phyloP scores from a whole-genome alignment of 129 eudicot genomes.

The Flaveria bidentis region DNA sequence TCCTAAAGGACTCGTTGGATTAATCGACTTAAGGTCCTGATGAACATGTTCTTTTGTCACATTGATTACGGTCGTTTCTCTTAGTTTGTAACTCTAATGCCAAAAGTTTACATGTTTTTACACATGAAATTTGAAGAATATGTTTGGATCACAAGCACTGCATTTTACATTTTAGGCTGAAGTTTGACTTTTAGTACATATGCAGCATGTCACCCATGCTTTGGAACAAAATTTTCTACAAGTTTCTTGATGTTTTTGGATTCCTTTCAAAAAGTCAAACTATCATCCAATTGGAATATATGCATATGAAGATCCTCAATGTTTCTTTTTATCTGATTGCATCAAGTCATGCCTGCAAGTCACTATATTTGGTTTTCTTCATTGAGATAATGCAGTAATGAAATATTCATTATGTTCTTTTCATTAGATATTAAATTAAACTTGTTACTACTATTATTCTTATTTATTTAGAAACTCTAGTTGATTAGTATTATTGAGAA shows the following conservation, averaged over 20 bases:
- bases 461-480: too few relatives aligned
- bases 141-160: background rate
- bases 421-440: too few relatives aligned
- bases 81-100: background rate
- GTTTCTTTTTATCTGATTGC: background rate
- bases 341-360: background rate
- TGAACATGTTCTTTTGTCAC: background rate
- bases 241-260: background rate
- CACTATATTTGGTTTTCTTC: background rate
- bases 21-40: background rate
- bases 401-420: too few relatives aligned
- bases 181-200: background rate
- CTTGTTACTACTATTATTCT: too few relatives aligned
- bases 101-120: background rate
- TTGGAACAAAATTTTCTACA: background rate
- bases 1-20: background rate
- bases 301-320: background rate
- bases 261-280: constrained; percentile 5
- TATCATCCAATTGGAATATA: background rate
- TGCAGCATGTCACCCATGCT: background rate
- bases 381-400: background rate
- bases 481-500: too few relatives aligned
- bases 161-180: background rate
- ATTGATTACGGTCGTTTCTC: background rate
- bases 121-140: background rate